phyloP scores from a whole-genome alignment of 768 basidiomycete genomes.

The Rhizopogon sp. region DNA sequence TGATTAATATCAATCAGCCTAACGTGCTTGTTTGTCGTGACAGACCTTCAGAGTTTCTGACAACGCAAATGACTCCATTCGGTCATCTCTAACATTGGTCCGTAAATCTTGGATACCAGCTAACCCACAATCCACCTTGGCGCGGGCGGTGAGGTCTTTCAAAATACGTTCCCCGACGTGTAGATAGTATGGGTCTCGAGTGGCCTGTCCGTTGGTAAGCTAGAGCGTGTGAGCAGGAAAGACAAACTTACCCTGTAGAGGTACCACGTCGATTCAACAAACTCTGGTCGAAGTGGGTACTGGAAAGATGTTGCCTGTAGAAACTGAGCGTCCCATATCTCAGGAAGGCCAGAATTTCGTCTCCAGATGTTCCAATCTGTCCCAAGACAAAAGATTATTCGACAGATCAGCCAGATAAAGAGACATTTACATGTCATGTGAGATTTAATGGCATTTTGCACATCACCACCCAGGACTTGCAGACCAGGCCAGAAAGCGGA shows the following conservation, averaged over 20 bases:
- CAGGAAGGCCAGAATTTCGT: slow-evolving; percentile 82
- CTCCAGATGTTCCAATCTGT: slow-evolving; percentile 93
- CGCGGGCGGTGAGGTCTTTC: slow-evolving; percentile 63
- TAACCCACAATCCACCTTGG: slow-evolving; percentile 85
- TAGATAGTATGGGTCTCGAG: slow-evolving; percentile 87
- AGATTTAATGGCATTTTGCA: slow-evolving; percentile 88
- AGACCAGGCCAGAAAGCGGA: slow-evolving; percentile 98
- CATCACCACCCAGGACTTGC: slow-evolving; percentile 81
- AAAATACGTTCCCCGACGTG: slow-evolving; percentile 85
- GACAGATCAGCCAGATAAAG: neutral
- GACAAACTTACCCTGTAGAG: slow-evolving; percentile 66
- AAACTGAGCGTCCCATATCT: slow-evolving; percentile 83
- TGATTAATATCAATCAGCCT: slow-evolving; percentile 3
- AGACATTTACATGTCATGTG: slow-evolving; percentile 74
- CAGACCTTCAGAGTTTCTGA: slow-evolving; percentile 87
- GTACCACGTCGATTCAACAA: slow-evolving; percentile 96
- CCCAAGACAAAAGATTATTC: slow-evolving; percentile 3
- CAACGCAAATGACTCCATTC: slow-evolving; percentile 97
- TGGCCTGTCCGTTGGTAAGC: slow-evolving; percentile 54
- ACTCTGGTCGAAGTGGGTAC: slow-evolving; percentile 85
- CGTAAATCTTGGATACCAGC: slow-evolving; percentile 77
- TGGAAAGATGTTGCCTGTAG: slow-evolving; percentile 69
- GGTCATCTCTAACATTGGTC: slow-evolving; percentile 75
- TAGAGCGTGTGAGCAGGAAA: neutral
- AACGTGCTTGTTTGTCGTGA: neutral